Percentiles rank a stretch among this genome's conserved stretches.
Conservation (phyloP, 805 yeast species). For the Ogataea methylovora region DNA sequence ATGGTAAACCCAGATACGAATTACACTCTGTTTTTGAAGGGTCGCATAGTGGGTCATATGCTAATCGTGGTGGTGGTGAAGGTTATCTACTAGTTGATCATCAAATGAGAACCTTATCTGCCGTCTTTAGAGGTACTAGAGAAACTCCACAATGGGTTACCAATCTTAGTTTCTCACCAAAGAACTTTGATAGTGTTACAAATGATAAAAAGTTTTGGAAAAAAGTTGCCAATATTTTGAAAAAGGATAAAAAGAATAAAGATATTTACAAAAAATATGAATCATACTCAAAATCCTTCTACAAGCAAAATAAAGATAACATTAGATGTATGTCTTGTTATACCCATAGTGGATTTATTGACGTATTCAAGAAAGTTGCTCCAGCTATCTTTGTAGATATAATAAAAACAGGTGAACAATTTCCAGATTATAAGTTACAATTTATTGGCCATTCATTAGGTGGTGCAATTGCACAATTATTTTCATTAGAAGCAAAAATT, state of each 20-base stretch:
- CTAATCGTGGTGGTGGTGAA: conserved; percentile 18
- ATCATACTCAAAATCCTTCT: too few species aligned
- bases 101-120: conserved; percentile 3
- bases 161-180: conserved; percentile 10
- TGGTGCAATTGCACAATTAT: conserved; percentile 56
- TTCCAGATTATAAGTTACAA: conserved; percentile 27
- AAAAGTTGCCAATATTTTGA: conserved; percentile 2
- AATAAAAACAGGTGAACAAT: conserved; percentile 10
- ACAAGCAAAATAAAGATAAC: too few species aligned
- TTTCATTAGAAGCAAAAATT: conserved; percentile 55
- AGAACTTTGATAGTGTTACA: conserved; percentile 5
- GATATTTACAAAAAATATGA: not conserved
- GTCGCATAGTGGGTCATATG: too few species aligned
- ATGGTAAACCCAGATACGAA: not conserved
- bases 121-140: conserved; percentile 14
- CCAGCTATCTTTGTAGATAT: conserved; percentile 6
- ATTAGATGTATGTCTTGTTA: too few species aligned
- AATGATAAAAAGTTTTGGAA: conserved; percentile 5
- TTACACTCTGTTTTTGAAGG: not conserved
- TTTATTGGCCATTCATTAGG: conserved; percentile 44
- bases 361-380: conserved; percentile 6
- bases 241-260: not conserved
- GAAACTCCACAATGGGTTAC: conserved; percentile 13
- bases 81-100: conserved; percentile 14
- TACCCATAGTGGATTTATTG: conserved; percentile 12